Percentiles rank a stretch among this genome's conserved stretches.
Conservation (phyloP, 495 filamentous ascomycete genomes). For the Penicillium nucicola region DNA sequence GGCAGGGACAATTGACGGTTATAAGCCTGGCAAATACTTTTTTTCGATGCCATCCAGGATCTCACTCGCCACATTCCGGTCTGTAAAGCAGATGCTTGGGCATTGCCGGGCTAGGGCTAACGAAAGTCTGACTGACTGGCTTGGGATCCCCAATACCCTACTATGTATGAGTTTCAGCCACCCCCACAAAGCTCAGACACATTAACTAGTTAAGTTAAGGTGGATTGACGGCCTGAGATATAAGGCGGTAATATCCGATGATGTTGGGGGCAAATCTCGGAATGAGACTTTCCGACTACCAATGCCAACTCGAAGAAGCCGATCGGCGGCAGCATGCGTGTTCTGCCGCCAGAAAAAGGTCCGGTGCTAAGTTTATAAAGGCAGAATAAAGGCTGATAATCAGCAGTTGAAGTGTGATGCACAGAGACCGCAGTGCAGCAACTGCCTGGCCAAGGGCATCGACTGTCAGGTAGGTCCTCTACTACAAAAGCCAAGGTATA, state of each 20-base stretch:
- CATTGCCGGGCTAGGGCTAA: too few relatives aligned
- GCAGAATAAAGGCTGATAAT: not conserved
- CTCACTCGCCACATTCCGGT: too few relatives aligned
- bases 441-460: constrained; percentile 21
- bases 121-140: too few relatives aligned
- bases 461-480: constrained; percentile 15
- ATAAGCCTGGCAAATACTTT: too few relatives aligned
- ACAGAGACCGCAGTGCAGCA: constrained; percentile 22
- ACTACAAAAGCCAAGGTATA: constrained; percentile 23
- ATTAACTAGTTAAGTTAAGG: too few relatives aligned
- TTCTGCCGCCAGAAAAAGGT: constrained; percentile 32
- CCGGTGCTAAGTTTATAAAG: not conserved
- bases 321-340: constrained; percentile 25
- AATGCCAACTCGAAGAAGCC: constrained; percentile 21
- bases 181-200: too few relatives aligned
- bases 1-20: too few relatives aligned
- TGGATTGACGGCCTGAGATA: too few relatives aligned
- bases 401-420: constrained; percentile 30
- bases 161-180: too few relatives aligned
- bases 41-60: too few relatives aligned
- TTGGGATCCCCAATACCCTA: too few relatives aligned
- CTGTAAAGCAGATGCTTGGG: too few relatives aligned
- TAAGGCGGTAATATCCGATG: not conserved
- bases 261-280: constrained; percentile 1
- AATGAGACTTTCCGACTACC: not conserved